Evolutionary conservation across 2,329 filamentous ascomycete genomes (phyloP).

Genomic region (Xylariaceae sp.): DNA sequence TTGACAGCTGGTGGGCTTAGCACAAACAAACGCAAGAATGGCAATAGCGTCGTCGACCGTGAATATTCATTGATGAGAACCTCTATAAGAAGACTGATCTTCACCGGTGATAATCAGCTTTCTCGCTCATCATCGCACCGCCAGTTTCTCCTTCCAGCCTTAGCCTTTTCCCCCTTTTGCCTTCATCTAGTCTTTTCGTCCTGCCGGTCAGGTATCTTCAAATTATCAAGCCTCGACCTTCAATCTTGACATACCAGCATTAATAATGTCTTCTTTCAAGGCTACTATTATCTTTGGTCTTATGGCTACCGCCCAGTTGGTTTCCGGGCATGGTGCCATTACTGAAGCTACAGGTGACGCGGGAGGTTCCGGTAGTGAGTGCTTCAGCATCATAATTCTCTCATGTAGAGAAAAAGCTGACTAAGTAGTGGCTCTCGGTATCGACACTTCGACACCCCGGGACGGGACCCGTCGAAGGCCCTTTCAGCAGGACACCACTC

Average conservation of each 20-base stretch:
- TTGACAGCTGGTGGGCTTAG: not conserved
- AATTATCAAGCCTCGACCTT: conserved; percentile 17
- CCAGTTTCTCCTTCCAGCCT: conserved; percentile 16
- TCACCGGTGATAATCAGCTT: conserved; percentile 8
- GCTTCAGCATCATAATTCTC: not conserved
- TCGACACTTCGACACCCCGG: conserved; percentile 60
- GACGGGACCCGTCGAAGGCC: conserved; percentile 62
- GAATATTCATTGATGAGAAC: conserved; percentile 13
- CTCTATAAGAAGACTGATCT: conserved; percentile 27
- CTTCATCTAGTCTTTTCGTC: conserved; percentile 14
- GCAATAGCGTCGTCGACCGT: not conserved
- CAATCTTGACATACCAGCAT: not conserved
- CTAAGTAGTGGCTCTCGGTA: conserved; percentile 44
- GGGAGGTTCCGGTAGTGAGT: conserved; percentile 56
- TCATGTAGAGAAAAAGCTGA: conserved; percentile 3
- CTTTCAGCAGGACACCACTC: conserved; percentile 67
- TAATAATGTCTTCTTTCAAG: conserved; percentile 34
- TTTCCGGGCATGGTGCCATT: conserved; percentile 64
- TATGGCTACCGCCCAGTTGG: conserved; percentile 57
- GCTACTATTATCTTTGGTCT: conserved; percentile 47
- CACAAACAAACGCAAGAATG: not conserved
- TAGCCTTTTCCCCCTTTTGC: conserved; percentile 10
- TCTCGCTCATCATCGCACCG: conserved; percentile 27
- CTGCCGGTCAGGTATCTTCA: conserved; percentile 33
- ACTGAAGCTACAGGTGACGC: conserved; percentile 58